Base-by-base conservation (phyloP, 2,329 filamentous ascomycete genomes). In the Sarocladium strictum region DNA sequence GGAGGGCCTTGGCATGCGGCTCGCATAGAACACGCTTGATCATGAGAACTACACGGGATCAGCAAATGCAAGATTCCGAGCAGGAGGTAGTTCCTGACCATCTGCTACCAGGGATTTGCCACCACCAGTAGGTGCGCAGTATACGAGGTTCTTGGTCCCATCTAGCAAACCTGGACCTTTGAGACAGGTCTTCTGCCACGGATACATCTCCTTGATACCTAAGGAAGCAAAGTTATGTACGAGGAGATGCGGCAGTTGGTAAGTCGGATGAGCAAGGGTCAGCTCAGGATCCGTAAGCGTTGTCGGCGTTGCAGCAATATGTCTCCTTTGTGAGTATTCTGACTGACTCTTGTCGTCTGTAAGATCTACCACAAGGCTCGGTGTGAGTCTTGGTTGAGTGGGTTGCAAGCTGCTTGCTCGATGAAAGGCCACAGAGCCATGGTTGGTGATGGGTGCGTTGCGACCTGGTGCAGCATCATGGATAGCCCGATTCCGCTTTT, bases 101-200 rank as follows among this genome's bases (percentile, higher is more conserved):
- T 84, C 80, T 55, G 87, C 87, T 47, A 90, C 86, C 12, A 91
- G 75, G 7, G 86, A 90, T 69, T 91, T 90, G 15, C 88, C 88
- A 38, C 87, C 87, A 3, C 87, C 87, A 0, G 88, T 91, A 0
- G 88, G 88, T 7, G 88, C 88, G 41, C 84, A 88, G 64, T 91
- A 92, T n/a, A 91, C 84, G 10, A 92, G 73, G 61, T 89, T 90
- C 58, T 77, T 81, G 52, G 81, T 74, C 15, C 87, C 87, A 5
- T 72, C 67, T 12, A 92, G 72, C 17, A 90, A 74, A 0, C 86
- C 85, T 3, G 81, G 82, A 0, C 83, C 83, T 53, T 86, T 73
- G 7, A 92, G 74, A 62, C 88, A 92, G 55, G 84, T 83, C 52
- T 86, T 86, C 67, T 91, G 88, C 88, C 88, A 92, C 2, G 86